Evolutionary conservation across 176 grass and related monocot genomes (phyloP), one percentile per base, ranked within the genome.

Genomic region (Pharus latifolius): DNA sequence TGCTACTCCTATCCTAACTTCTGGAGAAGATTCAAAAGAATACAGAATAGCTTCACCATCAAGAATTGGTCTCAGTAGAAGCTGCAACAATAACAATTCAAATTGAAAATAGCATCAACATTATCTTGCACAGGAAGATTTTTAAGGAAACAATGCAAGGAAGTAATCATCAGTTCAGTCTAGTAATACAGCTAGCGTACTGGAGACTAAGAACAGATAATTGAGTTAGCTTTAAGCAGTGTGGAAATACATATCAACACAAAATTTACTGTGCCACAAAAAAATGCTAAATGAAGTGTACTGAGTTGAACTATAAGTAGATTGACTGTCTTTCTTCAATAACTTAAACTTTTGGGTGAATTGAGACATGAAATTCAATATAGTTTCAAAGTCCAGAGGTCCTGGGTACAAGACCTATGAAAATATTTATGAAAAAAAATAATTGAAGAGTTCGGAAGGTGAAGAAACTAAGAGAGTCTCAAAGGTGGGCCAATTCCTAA

Each of bases 41-140:
- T 98, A 98, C 16, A 98, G 87, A 49, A 98, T 57, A 72, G 95
- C 90, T 91, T 94, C 87, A 30, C 95, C 90, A 81, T 98, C 95
- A 88, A 98, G 95, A 74, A 98, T 93, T 49, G 95, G 95, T 85
- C 37, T 83, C 52, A 98, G 66, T 40, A 85, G 78, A 40, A 98
- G 87, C 95, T 98, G 79, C 75, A 88, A 74, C 27, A 38, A 70
- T 73, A 69, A 35, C 22, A 48, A 63, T 75, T 24, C 67, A 31
- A 70, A 71, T 80, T 45, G 53, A 40, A 75, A 9, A 16, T 10
- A 50, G n/a, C 49, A 45, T 11, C 19, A 56, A 33, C 73, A 63
- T 22, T 72, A 67, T 61, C 46, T 24, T 49, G 38, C 49, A 68
- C 3, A 74, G 46, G 18, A 9, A 27, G 42, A 41, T 48, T 5